A percentile compares a stretch with the other conserved stretches of the same genome.
phyloP scores from a whole-genome alignment of 2,329 filamentous ascomycete species.

The Colletotrichum ledebouriae region DNA sequence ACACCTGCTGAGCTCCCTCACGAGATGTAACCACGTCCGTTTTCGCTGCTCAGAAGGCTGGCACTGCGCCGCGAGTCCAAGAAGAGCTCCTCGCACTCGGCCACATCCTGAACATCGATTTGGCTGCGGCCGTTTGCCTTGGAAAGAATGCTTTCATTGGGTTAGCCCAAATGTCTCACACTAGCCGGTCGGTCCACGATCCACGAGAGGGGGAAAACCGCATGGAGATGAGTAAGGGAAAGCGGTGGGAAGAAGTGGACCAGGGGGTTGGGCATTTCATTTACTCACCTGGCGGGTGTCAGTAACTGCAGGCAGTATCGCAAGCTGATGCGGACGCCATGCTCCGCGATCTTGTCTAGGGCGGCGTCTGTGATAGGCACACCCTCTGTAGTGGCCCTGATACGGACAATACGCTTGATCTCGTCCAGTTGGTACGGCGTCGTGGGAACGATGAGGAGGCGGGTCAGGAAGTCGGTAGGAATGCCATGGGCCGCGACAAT shows the following conservation, averaged over 20 bases:
- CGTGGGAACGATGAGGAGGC: constrained; percentile 95
- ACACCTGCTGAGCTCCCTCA: constrained; percentile 52
- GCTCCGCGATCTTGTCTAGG: constrained; percentile 86
- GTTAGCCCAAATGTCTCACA: constrained; percentile 51
- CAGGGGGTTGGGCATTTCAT: background rate
- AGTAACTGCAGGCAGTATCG: constrained; percentile 94
- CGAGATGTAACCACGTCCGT: constrained; percentile 74
- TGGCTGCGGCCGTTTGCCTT: constrained; percentile 83
- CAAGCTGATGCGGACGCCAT: constrained; percentile 90
- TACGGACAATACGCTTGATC: constrained; percentile 91
- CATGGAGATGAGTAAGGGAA: constrained; percentile 29
- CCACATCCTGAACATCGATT: constrained; percentile 82
- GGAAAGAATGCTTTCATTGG: constrained; percentile 79
- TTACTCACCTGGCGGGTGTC: constrained; percentile 79
- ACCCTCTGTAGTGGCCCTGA: constrained; percentile 85
- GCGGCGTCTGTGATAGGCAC: constrained; percentile 85
- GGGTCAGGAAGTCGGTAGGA: constrained; percentile 91
- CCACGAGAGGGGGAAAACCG: constrained; percentile 26
- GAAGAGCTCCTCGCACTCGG: constrained; percentile 87
- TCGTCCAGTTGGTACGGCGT: constrained; percentile 89
- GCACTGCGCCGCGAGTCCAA: constrained; percentile 86
- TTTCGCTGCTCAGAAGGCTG: constrained; percentile 73
- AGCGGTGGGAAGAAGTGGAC: constrained; percentile 16
- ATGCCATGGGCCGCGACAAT: constrained; percentile 92
- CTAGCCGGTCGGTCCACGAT: constrained; percentile 37